Conservation (phyloP, 1,284 basidiomycete species). For the Phylloboletellus chloephorus region DNA sequence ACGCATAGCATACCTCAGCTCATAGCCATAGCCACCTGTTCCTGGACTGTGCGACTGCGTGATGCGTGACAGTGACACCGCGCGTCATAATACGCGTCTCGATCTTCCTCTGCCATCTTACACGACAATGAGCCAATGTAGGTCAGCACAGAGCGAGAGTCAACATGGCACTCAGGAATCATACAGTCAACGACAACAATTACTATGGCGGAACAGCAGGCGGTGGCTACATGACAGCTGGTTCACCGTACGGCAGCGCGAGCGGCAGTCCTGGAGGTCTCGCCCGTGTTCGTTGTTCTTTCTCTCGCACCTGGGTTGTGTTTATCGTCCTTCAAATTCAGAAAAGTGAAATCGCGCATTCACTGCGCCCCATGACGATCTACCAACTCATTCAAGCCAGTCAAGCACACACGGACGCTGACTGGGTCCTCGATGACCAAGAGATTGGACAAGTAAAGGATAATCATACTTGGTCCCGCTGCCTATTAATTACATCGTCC, state of each 20-base stretch:
- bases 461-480: background rate
- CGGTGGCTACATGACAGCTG: constrained; percentile 39
- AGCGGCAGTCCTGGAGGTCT: constrained; percentile 43
- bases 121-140: constrained; percentile 42
- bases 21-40: background rate
- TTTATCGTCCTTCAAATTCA: constrained; percentile 17
- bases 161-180: constrained; percentile 4
- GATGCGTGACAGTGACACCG: constrained; percentile 21
- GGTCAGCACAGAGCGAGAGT: constrained; percentile 10
- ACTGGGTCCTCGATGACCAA: constrained; percentile 78
- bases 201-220: constrained; percentile 35
- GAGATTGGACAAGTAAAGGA: constrained; percentile 75
- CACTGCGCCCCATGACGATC: constrained; percentile 83
- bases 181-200: constrained; percentile 30
- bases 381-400: constrained; percentile 73
- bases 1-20: constrained; percentile 12
- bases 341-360: constrained; percentile 51
- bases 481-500: background rate
- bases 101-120: constrained; percentile 1
- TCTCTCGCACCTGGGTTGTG: background rate
- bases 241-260: constrained; percentile 40
- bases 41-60: background rate
- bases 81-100: constrained; percentile 29
- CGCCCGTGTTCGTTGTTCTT: constrained; percentile 30
- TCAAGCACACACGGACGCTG: constrained; percentile 84